These are phyloP conservation scores for Apophysomyces variabilis DNA, from an alignment of 371 early-diverging fungal species.

Conservation along the genomic window DNA sequence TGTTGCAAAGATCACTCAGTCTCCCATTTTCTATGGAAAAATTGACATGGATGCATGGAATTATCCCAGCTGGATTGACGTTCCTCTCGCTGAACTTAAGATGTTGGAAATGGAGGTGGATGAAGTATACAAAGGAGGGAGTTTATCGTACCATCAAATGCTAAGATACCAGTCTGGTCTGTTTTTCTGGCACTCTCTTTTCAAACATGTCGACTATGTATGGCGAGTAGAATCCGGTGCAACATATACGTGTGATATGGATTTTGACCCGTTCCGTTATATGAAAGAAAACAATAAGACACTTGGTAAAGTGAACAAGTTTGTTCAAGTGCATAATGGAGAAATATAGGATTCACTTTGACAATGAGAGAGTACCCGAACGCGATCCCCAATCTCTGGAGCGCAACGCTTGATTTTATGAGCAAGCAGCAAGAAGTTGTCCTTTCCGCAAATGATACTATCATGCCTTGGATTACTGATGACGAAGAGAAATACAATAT, in stretches of 20 bases:
- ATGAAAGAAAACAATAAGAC: slow-evolving; percentile 80
- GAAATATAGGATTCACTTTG: slow-evolving; percentile 63
- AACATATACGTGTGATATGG: slow-evolving; percentile 82
- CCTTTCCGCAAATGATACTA: slow-evolving; percentile 22
- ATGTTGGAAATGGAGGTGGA: slow-evolving; percentile 24
- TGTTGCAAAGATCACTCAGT: slow-evolving; percentile 26
- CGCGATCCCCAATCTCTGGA: slow-evolving; percentile 87
- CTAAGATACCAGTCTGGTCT: slow-evolving; percentile 82
- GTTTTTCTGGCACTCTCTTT: slow-evolving; percentile 81
- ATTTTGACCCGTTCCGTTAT: slow-evolving; percentile 84
- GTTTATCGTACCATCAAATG: slow-evolving; percentile 19
- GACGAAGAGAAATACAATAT: slow-evolving; percentile 49
- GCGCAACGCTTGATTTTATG: slow-evolving; percentile 61
- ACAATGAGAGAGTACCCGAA: slow-evolving; percentile 73
- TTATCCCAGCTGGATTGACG: slow-evolving; percentile 49
- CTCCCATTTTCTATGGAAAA: slow-evolving; percentile 45
- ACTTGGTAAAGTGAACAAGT: slow-evolving; percentile 57
- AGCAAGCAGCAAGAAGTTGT: slow-evolving; percentile 36
- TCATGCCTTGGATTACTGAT: slow-evolving; percentile 37
- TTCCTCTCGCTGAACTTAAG: slow-evolving; percentile 1
- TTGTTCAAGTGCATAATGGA: slow-evolving; percentile 23
- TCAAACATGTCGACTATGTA: slow-evolving; percentile 83
- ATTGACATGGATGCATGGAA: slow-evolving; percentile 49
- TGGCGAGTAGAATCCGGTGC: slow-evolving; percentile 97
- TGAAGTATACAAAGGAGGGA: slow-evolving; percentile 25